Evolutionary conservation across 2,329 filamentous ascomycete species (phyloP), one percentile per base, ranked within the genome.

Genomic region (Pseudogymnoascus sp.): DNA sequence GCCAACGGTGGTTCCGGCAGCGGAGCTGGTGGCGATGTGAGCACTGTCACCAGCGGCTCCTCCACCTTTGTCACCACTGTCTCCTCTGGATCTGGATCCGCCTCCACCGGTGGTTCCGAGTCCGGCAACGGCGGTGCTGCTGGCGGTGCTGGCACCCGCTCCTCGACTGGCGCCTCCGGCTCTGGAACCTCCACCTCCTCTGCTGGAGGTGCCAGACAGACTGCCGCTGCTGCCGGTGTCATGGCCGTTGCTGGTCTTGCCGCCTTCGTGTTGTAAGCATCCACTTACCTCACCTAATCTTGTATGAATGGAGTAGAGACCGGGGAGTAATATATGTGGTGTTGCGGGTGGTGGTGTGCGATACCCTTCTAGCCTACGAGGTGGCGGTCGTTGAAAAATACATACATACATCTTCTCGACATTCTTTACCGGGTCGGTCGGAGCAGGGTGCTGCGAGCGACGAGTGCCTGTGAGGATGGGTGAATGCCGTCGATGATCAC

Each of bases 41-140:
- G 69, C 4, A 63, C 65, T 16, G 49, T 68, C 18, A 69, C 67
- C 52, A 65, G 62, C 5, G 70, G 60, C 16, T 58, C 60, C 45
- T 68, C 67, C 8, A 68, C 67, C 58, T 63, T 68, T 55, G 66
- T 65, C 8, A 61, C 67, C 8, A 69, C 67, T 37, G 35, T 70
- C 52, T 43, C 62, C 43, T 65, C 61, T 8, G 49, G 40, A 23
- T 31, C 61, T 37, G 63, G 58, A 18, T 59, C 31, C 31, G 38
- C 16, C 18, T 31, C 58, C 25, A 63, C 45, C n/a, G 16, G 38
- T 14, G 63, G 38, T 31, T 52, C 61, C 4, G 25, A 12, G 6
- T 8, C 8, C 28, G 31, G 31, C 7, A 40, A 35, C 18, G 61
- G 21, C n/a, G 40, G 60, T 60, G 49, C 62, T 25, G 60, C 64